Conservation (phyloP, 2,329 filamentous ascomycete genomes). For the Aspergillus pseudotamarii region DNA sequence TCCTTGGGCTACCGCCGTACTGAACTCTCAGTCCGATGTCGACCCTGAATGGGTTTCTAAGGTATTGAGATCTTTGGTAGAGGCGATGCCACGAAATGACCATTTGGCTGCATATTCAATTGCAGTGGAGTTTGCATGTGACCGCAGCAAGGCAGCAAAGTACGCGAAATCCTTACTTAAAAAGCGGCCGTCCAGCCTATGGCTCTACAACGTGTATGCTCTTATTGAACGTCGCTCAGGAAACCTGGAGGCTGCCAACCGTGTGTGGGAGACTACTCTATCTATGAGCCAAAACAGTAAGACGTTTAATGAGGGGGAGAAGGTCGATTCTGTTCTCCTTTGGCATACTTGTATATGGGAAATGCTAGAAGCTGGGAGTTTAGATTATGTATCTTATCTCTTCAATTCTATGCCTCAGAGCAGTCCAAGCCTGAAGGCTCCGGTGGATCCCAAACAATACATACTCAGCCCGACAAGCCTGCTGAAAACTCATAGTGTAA, state of each 20-base stretch:
- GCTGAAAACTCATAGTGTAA: constrained; percentile 44
- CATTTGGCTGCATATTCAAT: constrained; percentile 70
- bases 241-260: constrained; percentile 60
- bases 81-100: constrained; percentile 46
- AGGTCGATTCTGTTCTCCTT: constrained; percentile 49
- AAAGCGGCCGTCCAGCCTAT: constrained; percentile 62
- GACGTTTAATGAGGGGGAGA: constrained; percentile 39
- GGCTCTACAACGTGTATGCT: constrained; percentile 79
- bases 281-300: constrained; percentile 49
- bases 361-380: constrained; percentile 54
- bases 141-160: constrained; percentile 63
- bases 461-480: constrained; percentile 35
- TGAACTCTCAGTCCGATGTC: constrained; percentile 36
- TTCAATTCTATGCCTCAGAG: constrained; percentile 45
- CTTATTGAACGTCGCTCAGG: constrained; percentile 67
- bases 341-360: constrained; percentile 70
- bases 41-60: constrained; percentile 54
- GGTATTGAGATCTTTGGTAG: constrained; percentile 61
- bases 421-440: constrained; percentile 34
- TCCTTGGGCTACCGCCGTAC: constrained; percentile 31
- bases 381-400: constrained; percentile 38
- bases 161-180: constrained; percentile 75
- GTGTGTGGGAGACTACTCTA: constrained; percentile 70
- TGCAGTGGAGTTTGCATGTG: constrained; percentile 64
- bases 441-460: constrained; percentile 21